Evolutionary conservation across 208 protist genomes (phyloP).

Genomic region (Acanthamoeba healyi): DNA sequence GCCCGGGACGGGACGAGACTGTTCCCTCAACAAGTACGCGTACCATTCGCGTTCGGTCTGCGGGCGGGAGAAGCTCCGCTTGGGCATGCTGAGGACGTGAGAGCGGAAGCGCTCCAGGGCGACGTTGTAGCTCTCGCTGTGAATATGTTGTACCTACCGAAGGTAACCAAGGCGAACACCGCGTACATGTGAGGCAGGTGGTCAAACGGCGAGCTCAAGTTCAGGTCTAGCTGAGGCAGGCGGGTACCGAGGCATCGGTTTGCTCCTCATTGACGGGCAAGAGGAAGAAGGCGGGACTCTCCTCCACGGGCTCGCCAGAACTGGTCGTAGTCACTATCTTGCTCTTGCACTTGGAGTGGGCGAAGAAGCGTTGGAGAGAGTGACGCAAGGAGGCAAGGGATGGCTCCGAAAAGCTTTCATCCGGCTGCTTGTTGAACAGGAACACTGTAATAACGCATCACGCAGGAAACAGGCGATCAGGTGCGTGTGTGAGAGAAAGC

Average conservation of each 20-base stretch:
- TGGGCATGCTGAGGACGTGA: constrained; percentile 32
- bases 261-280: constrained; percentile 13
- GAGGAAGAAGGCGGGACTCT: not conserved
- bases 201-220: not conserved
- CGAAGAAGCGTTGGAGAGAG: constrained; percentile 16
- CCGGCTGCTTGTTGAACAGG: constrained; percentile 53
- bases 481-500: no score
- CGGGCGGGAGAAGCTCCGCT: constrained; percentile 43
- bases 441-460: not conserved
- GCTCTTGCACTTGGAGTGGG: constrained; percentile 32
- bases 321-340: not conserved
- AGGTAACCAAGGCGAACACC: no score
- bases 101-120: not conserved
- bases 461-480: not conserved
- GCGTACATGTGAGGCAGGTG: not conserved
- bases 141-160: constrained; percentile 1
- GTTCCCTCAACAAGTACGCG: not conserved
- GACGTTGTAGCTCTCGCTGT: not conserved
- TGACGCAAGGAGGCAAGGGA: not conserved
- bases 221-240: no score
- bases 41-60: constrained; percentile 46
- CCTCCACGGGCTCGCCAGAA: not conserved
- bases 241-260: constrained; percentile 12
- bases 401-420: constrained; percentile 13
- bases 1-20: no score